Evolutionary conservation across 257 asterid genomes (phyloP), one percentile per base, ranked within the genome.

Genomic region (Lantana camara): DNA sequence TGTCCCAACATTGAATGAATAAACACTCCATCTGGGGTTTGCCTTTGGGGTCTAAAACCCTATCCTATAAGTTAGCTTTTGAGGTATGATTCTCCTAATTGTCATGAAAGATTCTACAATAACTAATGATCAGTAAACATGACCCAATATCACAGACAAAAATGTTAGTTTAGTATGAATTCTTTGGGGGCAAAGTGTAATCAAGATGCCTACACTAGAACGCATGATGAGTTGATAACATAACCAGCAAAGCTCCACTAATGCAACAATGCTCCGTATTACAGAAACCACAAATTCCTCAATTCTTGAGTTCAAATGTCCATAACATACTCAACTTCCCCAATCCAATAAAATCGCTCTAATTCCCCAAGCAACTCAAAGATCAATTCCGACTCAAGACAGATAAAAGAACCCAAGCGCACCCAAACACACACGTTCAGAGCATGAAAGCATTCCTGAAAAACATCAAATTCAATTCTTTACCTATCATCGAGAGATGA

Each of bases 401-500:
- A 35, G 7, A 35, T 30, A 35, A 35, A 35, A 35, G 1, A 8
- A 47, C 38, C 38, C 29, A 66, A 75, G 50, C 16, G 23, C 56
- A 24, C 37, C 44, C 32, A 24, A 37, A 30, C 9, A 27, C 23
- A 9, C 19, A 59, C 15, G 34, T 5, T 14, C 10, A 11, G 27
- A 37, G 15, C 20, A 46, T 4, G 46, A 5, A 37, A 21, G 15
- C 4, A 34, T 7, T 19, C 45, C 22, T 22, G 40, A 21, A 29
- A 4, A 48, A 51, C 1, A 34, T 23, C 16, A 63, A 57, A 65
- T 34, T 32, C 3, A 4, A 16, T 11, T 15, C 1, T 4, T 65
- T 79, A 75, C 84, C 84, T 48, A 75, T 66, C 38, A 66, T 53
- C 67, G 21, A 49, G 64, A 22, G 58, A 66, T 13, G 47, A 46